Conservation (phyloP, 495 filamentous ascomycete species). For the Elaphomyces granulatus region DNA sequence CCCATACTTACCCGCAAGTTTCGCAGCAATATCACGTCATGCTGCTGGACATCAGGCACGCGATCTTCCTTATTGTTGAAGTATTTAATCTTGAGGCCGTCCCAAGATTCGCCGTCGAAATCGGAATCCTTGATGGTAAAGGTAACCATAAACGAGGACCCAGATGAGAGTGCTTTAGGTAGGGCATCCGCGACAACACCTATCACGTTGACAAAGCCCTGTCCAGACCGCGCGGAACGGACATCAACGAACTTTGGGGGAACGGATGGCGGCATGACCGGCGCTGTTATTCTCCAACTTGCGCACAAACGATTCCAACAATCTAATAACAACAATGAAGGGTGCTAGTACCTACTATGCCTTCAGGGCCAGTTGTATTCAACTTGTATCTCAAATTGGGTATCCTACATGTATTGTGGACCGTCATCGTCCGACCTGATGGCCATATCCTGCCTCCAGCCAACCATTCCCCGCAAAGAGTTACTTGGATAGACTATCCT, state of each 20-base stretch:
- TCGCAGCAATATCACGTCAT: conserved; percentile 36
- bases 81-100: conserved; percentile 36
- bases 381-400: too few relatives aligned
- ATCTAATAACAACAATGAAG: too few relatives aligned
- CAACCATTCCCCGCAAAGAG: too few relatives aligned
- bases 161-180: conserved; percentile 16
- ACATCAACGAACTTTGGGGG: conserved; percentile 23
- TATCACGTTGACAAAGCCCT: conserved; percentile 25
- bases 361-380: too few relatives aligned
- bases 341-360: too few relatives aligned
- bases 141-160: conserved; percentile 26
- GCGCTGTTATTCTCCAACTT: too few relatives aligned
- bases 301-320: too few relatives aligned
- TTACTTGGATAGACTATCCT: too few relatives aligned
- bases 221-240: conserved; percentile 17
- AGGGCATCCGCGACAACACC: conserved; percentile 35
- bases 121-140: conserved; percentile 36
- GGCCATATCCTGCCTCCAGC: too few relatives aligned
- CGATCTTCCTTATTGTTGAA: conserved; percentile 26
- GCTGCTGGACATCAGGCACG: conserved; percentile 25
- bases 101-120: conserved; percentile 16
- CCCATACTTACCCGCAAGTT: conserved; percentile 26
- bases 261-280: conserved; percentile 9
- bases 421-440: too few relatives aligned
- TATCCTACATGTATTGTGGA: too few relatives aligned